These are phyloP conservation scores for Chenopodium formosanum DNA, from an alignment of 148 eudicot genomes.

Conservation along the genomic window DNA sequence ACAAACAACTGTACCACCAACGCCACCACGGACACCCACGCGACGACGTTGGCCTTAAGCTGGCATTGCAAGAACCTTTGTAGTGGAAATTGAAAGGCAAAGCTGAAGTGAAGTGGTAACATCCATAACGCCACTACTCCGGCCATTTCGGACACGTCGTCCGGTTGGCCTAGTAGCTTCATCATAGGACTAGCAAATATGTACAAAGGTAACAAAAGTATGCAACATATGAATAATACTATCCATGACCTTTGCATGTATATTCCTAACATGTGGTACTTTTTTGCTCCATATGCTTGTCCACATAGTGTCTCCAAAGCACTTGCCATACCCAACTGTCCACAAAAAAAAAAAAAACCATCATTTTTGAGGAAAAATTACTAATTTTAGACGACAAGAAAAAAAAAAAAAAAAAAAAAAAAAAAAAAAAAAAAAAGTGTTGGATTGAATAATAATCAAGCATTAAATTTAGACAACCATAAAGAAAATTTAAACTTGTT, in stretches of 20 bases:
- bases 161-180: conserved; percentile 46
- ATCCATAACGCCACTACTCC: conserved; percentile 39
- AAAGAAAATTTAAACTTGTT: no score
- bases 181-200: conserved; percentile 42
- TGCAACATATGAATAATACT: conserved; percentile 34
- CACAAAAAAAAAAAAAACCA: no score
- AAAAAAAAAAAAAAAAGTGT: no score
- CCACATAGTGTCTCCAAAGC: conserved; percentile 60
- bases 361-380: background rate
- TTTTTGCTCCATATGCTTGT: conserved; percentile 58
- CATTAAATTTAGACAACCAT: no score
- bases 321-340: conserved; percentile 58
- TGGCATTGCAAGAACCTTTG: conserved; percentile 59
- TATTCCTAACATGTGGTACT: conserved; percentile 54
- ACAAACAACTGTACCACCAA: conserved; percentile 33
- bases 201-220: conserved; percentile 38
- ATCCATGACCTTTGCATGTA: conserved; percentile 62
- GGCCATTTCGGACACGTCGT: conserved; percentile 39
- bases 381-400: no score
- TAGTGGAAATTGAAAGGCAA: conserved; percentile 49
- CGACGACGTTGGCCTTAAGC: conserved; percentile 38
- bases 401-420: no score
- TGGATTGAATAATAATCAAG: no score
- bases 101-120: conserved; percentile 53
- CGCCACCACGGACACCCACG: conserved; percentile 40